Evolutionary conservation across 306 rosid genomes (phyloP), one percentile per base, ranked within the genome.

Genomic region (Adenanthera pavonina): DNA sequence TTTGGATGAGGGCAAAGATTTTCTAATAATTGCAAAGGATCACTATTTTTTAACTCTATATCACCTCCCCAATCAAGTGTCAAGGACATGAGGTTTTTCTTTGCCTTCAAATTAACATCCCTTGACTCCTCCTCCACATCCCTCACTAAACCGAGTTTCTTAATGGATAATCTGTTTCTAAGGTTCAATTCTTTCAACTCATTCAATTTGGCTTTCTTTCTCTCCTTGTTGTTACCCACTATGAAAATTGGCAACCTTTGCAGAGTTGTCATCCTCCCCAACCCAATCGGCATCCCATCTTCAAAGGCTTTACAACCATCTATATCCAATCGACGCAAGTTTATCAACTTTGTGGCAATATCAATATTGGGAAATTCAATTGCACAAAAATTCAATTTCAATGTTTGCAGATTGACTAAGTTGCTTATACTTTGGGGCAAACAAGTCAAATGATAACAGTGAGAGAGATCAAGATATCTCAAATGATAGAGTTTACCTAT

Each of bases 381-480:
- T 25, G 30, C 48, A 43, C 77, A 73, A 0, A 1, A 7, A 2
- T 3, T 7, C 17, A 84, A 34, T n/a, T 30, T 84, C 3, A 74
- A 3, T 11, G 68, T 74, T 7, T 79, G 73, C 25, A 83, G 44
- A 38, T 2, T 5, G 3, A 7, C 3, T 17, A 79, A 3, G 8
- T 59, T 13, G 6, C 3, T 6, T 41, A 43, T 14, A 20, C 7
- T 3, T 0, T 3, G 0, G 5, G 87, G 64, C 25, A 83, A 34
- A 13, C 0, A 1, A 2, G 4, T 38, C 3, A 54, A 51, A 5
- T 1, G 0, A 2, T 1, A 8, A 2, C 53, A 2, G 6, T 25
- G 16, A 19, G 74, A 47, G 4, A 79, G 7, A 49, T 75, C 77
- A 1, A 84, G 81, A 34, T 59, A 80, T 53, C 69, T 80, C 36